These are phyloP conservation scores for Arachnopeziza araneosa DNA, from an alignment of 2,329 filamentous ascomycete genomes.

Conservation along the genomic window DNA sequence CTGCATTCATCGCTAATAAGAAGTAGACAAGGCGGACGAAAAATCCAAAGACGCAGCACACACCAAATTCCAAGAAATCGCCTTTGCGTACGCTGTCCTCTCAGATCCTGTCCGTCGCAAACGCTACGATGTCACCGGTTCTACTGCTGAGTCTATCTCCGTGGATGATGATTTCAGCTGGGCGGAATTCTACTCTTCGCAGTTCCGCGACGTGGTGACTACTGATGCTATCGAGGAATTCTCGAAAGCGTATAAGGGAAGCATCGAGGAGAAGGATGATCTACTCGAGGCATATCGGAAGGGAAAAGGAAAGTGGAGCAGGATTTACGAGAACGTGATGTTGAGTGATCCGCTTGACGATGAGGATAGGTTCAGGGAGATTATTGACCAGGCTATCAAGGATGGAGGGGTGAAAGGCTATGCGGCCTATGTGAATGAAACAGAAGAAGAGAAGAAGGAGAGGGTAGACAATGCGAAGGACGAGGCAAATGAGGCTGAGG, in stretches of 20 bases:
- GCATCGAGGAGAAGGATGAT: slow-evolving; percentile 77
- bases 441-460: slow-evolving; percentile 54
- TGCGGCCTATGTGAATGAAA: slow-evolving; percentile 67
- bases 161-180: slow-evolving; percentile 81
- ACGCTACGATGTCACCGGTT: slow-evolving; percentile 86
- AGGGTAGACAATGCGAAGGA: slow-evolving; percentile 56
- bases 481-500: slow-evolving; percentile 68
- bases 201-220: slow-evolving; percentile 73
- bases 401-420: slow-evolving; percentile 61
- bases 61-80: slow-evolving; percentile 79
- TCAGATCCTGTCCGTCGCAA: slow-evolving; percentile 75
- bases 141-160: slow-evolving; percentile 74
- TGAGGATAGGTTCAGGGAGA: slow-evolving; percentile 74
- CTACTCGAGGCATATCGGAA: slow-evolving; percentile 71
- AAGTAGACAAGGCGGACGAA: slow-evolving; percentile 67
- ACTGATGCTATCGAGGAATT: slow-evolving; percentile 70
- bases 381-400: slow-evolving; percentile 77
- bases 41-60: slow-evolving; percentile 69
- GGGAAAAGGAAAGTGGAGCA: slow-evolving; percentile 67
- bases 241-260: slow-evolving; percentile 72
- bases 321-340: slow-evolving; percentile 79
- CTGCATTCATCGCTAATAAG: slow-evolving; percentile 3
- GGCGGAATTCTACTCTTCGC: slow-evolving; percentile 81
- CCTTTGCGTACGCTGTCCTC: slow-evolving; percentile 90
- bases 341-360: slow-evolving; percentile 78